phyloP scores from a whole-genome alignment of 163 green algal species.

The Chlamydomonas reinhardtii region DNA sequence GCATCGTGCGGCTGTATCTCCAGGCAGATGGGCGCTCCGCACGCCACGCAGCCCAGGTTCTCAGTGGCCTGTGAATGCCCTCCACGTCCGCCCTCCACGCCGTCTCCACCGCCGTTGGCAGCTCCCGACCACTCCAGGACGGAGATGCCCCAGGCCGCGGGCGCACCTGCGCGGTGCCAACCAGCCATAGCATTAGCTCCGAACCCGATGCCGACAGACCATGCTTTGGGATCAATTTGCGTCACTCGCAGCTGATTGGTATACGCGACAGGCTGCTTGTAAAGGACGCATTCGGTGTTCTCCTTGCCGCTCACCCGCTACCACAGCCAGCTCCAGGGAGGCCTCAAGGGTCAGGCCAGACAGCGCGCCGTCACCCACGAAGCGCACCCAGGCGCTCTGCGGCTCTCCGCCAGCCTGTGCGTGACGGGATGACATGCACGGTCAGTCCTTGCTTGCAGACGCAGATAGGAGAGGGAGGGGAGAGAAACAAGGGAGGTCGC shows the following conservation, averaged over 20 bases:
- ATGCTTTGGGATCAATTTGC: too few species aligned
- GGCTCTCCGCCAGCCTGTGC: slow-evolving; percentile 19
- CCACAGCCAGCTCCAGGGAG: slow-evolving; percentile 47
- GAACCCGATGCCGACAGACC: too few species aligned
- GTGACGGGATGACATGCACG: neutral
- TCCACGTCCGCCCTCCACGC: neutral
- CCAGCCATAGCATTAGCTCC: too few species aligned
- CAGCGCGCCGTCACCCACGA: slow-evolving; percentile 47
- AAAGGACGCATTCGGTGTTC: too few species aligned
- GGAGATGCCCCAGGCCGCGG: slow-evolving; percentile 61
- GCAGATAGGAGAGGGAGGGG: too few species aligned
- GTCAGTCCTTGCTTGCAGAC: too few species aligned
- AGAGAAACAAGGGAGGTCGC: too few species aligned
- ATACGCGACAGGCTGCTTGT: too few species aligned
- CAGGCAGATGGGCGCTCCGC: slow-evolving; percentile 69
- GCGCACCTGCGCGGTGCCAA: neutral
- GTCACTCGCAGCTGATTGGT: too few species aligned
- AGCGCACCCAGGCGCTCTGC: slow-evolving; percentile 59
- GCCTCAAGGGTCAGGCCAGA: slow-evolving; percentile 59
- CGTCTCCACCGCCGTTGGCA: neutral
- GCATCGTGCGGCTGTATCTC: slow-evolving; percentile 74
- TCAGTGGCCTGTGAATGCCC: slow-evolving; percentile 19
- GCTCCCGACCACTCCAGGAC: slow-evolving; percentile 51
- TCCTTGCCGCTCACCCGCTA: slow-evolving; percentile 7
- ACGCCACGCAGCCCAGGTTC: slow-evolving; percentile 60